Evolutionary conservation across 139 green algal species (phyloP).

Genomic region (Auxenochlorella protothecoides): DNA sequence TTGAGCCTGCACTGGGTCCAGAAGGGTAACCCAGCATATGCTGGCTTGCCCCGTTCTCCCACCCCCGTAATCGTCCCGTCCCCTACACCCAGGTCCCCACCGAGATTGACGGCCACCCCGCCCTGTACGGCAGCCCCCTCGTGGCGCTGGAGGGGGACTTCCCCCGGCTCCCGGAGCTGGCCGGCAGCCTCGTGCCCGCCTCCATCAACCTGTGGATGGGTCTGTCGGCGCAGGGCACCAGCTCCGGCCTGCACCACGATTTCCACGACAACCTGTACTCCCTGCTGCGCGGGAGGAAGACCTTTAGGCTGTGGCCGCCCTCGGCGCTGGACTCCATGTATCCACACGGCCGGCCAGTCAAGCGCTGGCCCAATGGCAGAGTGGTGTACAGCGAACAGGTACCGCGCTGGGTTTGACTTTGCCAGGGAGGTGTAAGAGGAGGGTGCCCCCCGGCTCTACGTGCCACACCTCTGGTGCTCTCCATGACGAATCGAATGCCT

Average conservation of each 20-base stretch:
- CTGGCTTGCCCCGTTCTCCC: background rate
- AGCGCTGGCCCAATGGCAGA: background rate
- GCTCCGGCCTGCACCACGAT: conserved; percentile 72
- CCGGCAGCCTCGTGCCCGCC: conserved; percentile 51
- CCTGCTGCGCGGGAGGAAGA: conserved; percentile 63
- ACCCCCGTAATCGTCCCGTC: background rate
- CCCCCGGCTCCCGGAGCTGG: conserved; percentile 31
- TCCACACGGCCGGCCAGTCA: background rate
- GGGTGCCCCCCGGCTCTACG: no score
- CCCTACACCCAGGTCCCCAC: background rate
- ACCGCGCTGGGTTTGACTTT: no score
- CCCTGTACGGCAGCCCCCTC: conserved; percentile 41
- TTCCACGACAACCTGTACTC: conserved; percentile 85
- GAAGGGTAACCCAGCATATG: background rate
- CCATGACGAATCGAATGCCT: no score
- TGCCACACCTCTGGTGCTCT: no score
- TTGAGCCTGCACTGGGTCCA: background rate
- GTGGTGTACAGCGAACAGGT: background rate
- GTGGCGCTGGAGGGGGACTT: conserved; percentile 34
- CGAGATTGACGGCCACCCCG: conserved; percentile 36
- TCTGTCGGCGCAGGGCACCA: conserved; percentile 28
- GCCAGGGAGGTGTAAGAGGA: no score
- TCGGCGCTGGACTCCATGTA: background rate
- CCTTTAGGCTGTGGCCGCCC: conserved; percentile 63
- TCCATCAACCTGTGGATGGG: conserved; percentile 46